Percentiles rank a stretch among this genome's conserved stretches.
Conservation (phyloP, 495 filamentous ascomycete genomes). For the Talaromyces nanjingensis region DNA sequence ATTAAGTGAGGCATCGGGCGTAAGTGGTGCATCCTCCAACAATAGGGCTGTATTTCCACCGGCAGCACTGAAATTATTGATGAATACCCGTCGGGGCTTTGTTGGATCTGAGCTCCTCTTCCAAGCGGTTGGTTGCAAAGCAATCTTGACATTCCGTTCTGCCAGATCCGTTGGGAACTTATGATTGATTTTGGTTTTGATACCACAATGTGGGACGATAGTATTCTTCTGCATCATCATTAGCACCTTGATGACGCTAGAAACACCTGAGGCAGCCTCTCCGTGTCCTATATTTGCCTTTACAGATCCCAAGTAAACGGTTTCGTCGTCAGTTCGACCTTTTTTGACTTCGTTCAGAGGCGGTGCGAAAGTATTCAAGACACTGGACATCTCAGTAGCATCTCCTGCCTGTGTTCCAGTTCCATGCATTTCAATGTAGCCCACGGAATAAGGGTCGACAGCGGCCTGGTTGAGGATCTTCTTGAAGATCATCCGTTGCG, state of each 20-base stretch:
- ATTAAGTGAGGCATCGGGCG: no score
- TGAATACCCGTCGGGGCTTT: constrained; percentile 9
- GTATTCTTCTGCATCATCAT: constrained; percentile 25
- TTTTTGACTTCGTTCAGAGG: no score
- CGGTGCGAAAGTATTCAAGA: constrained; percentile 39
- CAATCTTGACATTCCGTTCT: constrained; percentile 25
- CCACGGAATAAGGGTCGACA: constrained; percentile 63
- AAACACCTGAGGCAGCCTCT: constrained; percentile 27
- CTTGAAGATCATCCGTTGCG: constrained; percentile 61
- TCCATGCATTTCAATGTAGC: constrained; percentile 52
- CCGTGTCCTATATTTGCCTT: constrained; percentile 38
- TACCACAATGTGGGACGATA: constrained; percentile 32
- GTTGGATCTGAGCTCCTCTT: no score
- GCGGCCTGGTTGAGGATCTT: constrained; percentile 62
- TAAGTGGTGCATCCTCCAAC: no score
- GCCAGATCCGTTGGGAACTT: constrained; percentile 19
- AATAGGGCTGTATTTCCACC: constrained; percentile 25
- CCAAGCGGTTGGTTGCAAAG: constrained; percentile 20
- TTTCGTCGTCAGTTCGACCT: not conserved
- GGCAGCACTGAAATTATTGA: constrained; percentile 24
- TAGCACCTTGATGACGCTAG: constrained; percentile 26
- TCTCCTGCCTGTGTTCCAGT: not conserved
- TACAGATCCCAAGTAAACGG: constrained; percentile 21
- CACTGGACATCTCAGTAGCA: constrained; percentile 41
- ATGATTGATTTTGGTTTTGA: constrained; percentile 38